These are phyloP conservation scores for Curvularia eragrostidis DNA, from an alignment of 2,329 filamentous ascomycete genomes.

Conservation along the genomic window DNA sequence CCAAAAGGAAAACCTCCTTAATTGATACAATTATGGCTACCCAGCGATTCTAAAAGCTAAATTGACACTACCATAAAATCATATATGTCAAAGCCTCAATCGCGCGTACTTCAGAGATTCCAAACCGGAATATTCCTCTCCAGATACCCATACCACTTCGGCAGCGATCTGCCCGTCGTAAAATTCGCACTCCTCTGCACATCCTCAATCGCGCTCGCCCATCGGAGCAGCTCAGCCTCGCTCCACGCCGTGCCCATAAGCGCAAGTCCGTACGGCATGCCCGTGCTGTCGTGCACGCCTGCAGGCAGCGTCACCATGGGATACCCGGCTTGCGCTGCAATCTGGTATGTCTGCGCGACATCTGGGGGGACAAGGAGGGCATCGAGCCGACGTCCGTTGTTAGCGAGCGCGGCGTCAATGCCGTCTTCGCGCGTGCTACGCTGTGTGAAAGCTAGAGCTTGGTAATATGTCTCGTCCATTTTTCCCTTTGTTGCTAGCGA, in stretches of 20 bases:
- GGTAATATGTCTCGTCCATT: constrained; percentile 69
- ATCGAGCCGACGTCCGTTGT: constrained; percentile 57
- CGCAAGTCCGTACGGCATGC: constrained; percentile 56
- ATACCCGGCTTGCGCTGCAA: constrained; percentile 78
- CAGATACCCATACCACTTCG: constrained; percentile 44
- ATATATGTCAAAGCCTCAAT: neutral
- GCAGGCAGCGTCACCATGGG: constrained; percentile 74
- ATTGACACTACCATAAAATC: neutral
- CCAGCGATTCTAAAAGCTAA: neutral
- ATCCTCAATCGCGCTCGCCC: constrained; percentile 60
- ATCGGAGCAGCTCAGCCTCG: constrained; percentile 65
- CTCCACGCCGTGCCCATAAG: constrained; percentile 66
- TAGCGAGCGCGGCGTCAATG: constrained; percentile 70
- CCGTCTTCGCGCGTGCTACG: constrained; percentile 67
- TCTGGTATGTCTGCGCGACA: constrained; percentile 71
- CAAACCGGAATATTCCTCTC: constrained; percentile 49
- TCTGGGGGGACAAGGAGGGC: constrained; percentile 73
- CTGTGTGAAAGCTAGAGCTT: constrained; percentile 69
- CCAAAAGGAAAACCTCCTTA: too few species aligned
- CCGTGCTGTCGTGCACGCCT: constrained; percentile 57
- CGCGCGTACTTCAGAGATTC: constrained; percentile 19
- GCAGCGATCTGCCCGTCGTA: neutral
- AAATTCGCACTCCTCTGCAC: constrained; percentile 17
- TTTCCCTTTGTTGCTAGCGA: constrained; percentile 66
- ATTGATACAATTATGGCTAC: too few species aligned